Conservation (phyloP, 257 asterid species). For the Przewalskia tangutica region DNA sequence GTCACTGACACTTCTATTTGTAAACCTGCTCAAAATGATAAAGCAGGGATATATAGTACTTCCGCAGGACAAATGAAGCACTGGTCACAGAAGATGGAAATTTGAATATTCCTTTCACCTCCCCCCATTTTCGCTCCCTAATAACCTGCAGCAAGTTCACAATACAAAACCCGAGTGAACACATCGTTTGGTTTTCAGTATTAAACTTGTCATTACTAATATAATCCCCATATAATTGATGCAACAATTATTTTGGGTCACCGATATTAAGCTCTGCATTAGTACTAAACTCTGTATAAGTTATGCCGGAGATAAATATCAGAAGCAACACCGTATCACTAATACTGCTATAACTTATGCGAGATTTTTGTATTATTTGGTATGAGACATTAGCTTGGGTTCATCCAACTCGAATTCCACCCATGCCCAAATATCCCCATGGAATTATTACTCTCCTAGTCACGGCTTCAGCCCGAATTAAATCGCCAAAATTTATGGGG, state of each 20-base stretch:
- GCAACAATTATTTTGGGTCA: not conserved
- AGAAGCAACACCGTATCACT: not conserved
- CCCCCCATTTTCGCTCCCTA: slow-evolving; percentile 87
- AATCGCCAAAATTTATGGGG: not conserved
- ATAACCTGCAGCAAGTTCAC: slow-evolving; percentile 46
- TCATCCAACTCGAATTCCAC: not conserved
- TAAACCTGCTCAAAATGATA: slow-evolving; percentile 94
- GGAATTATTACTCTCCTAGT: not conserved
- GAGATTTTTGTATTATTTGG: not conserved
- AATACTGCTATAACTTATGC: not conserved
- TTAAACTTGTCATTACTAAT: not conserved
- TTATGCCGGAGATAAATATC: not conserved
- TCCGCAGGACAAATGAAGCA: slow-evolving; percentile 75
- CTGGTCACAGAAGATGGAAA: slow-evolving; percentile 80
- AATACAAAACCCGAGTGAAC: not conserved
- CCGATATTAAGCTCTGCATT: not conserved
- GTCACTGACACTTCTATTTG: slow-evolving; percentile 20
- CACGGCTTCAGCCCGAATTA: not conserved
- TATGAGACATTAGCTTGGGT: not conserved
- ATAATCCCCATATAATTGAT: not conserved
- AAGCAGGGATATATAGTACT: slow-evolving; percentile 65
- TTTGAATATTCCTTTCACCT: slow-evolving; percentile 59
- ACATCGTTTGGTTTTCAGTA: not conserved
- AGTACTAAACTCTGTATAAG: not conserved
- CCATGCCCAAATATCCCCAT: not conserved